Percentiles rank a stretch among this genome's conserved stretches.
Conservation (phyloP, 345 rosid species). For the Syzygium aqueum region DNA sequence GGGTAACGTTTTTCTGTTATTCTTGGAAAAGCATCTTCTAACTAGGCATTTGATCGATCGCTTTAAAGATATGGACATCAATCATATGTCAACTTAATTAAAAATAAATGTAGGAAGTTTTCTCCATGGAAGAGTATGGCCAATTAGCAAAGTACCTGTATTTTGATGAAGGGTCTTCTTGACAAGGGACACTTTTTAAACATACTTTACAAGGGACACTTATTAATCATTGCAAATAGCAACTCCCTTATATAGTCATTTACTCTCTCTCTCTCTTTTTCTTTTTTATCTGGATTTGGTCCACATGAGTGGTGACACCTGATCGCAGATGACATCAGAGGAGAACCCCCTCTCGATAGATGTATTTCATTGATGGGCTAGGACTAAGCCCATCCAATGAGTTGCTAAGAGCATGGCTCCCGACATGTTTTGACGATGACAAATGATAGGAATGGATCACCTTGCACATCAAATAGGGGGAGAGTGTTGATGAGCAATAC, state of each 20-base stretch:
- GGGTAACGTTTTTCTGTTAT: neutral
- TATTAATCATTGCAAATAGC: neutral
- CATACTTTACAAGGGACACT: neutral
- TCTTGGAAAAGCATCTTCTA: neutral
- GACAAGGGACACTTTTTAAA: too few relatives aligned
- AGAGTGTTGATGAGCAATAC: too few relatives aligned
- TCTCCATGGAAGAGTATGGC: neutral
- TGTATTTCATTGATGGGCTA: too few relatives aligned
- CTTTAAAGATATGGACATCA: neutral
- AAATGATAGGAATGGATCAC: neutral
- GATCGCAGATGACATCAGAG: fast-evolving
- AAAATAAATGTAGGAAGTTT: neutral
- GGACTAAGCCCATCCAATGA: too few relatives aligned
- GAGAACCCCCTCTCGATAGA: fast-evolving
- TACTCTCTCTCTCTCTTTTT: too few relatives aligned
- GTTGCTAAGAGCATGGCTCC: fast-evolving
- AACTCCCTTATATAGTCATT: too few relatives aligned
- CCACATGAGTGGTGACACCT: fast-evolving
- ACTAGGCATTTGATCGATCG: fast-evolving
- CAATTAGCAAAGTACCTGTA: neutral
- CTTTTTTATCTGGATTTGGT: too few relatives aligned
- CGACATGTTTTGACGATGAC: fast-evolving
- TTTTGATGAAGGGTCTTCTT: too few relatives aligned
- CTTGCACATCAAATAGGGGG: too few relatives aligned
- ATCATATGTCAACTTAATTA: neutral